Evolutionary conservation across 345 rosid species (phyloP).

Genomic region (Populus ilicifolia): DNA sequence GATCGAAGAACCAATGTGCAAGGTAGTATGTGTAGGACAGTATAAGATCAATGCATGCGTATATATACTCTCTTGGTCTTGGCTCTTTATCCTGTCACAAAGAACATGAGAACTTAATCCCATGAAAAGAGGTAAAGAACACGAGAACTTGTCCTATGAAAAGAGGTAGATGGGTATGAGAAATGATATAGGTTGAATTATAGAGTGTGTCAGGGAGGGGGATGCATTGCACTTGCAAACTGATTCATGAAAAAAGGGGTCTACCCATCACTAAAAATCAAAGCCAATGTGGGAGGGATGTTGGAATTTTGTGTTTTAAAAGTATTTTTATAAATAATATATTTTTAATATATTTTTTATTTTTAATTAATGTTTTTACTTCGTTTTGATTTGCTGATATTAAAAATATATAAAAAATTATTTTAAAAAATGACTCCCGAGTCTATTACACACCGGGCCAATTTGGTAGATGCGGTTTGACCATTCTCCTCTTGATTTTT

Average conservation of each 20-base stretch:
- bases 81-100: slow-evolving; percentile 31
- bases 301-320: slow-evolving; percentile 32
- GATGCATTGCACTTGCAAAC: slow-evolving; percentile 56
- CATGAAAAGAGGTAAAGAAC: slow-evolving; percentile 28
- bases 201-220: slow-evolving; percentile 57
- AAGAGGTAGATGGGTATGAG: slow-evolving; percentile 13
- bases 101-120: slow-evolving; percentile 81
- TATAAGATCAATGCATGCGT: no score
- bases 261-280: slow-evolving; percentile 24
- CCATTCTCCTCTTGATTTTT: not conserved
- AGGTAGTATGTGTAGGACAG: no score
- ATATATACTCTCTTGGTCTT: no score
- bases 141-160: slow-evolving; percentile 43
- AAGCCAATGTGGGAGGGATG: slow-evolving; percentile 43
- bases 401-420: no score
- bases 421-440: no score
- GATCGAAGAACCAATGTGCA: no score
- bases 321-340: no score
- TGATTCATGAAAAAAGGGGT: slow-evolving; percentile 24
- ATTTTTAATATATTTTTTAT: no score
- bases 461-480: slow-evolving; percentile 24
- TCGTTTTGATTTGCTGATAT: accelerated
- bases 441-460: slow-evolving; percentile 41
- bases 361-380: accelerated
- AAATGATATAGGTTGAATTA: slow-evolving; percentile 32